Evolutionary conservation across 768 basidiomycete species (phyloP), one percentile per base, ranked within the genome.

Genomic region (Cystobasidium ongulense): DNA sequence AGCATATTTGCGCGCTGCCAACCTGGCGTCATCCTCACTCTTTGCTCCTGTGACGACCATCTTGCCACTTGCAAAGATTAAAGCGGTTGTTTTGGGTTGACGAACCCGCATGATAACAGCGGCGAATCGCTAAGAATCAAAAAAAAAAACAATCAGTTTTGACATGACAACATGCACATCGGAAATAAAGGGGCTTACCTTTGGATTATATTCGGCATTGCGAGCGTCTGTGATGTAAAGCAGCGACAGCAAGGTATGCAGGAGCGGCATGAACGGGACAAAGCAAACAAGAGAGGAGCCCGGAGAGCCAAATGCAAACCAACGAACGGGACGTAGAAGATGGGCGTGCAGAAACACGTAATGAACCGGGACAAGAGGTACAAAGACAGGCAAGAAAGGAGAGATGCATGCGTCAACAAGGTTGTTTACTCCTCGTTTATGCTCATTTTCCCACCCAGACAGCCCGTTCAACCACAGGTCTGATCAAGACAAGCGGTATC

Each of bases 81-180:
- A 88, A 27, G 95, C 96, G 64, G 96, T 99, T 74, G 96, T 99
- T 86, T 99, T 99, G 63, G 96, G 96, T 79, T 98, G 96, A 78
- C 96, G 93, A 80, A 99, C 98, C 82, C 96, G 92, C 96, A 99
- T 99, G 84, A 99, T 98, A 78, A 98, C 96, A 75, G 96, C 96
- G 78, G 95, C 96, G 85, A 99, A 99, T 89, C 96, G 96, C 96
- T 99, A 84, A 71, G n/a, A n/a, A n/a, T n/a, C n/a, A n/a, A 29
- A 18, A 52, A 21, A 39, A 11, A 36, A 11, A 5, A 38, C 2
- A 3, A 25, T 36, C 63, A 39, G 63, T 23, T 5, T 38, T 13
- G 10, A 29, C 25, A 7, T 36, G 63, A 17, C 29, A 59, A 46
- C 7, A 25, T 63, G 31, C 35, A 11, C 5, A 4, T n/a, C 39